These are phyloP conservation scores for Cyclotella atomus DNA, from an alignment of 108 stramenopile genomes.

Conservation along the genomic window DNA sequence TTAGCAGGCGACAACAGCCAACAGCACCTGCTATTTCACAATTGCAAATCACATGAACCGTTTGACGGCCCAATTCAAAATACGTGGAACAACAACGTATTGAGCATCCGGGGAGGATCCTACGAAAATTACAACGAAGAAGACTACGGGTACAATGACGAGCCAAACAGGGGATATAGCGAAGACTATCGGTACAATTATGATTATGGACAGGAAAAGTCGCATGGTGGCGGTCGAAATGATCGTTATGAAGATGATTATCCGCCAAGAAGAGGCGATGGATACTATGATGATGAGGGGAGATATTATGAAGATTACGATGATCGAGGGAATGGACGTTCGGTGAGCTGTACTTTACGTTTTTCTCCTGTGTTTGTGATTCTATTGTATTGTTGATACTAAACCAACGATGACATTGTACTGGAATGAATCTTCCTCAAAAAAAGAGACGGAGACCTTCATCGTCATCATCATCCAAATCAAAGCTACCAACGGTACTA, in stretches of 20 bases:
- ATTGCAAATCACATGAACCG: background rate
- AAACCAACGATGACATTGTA: too few species aligned
- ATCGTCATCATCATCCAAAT: background rate
- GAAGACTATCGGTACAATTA: slow-evolving; percentile 15
- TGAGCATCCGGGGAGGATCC: slow-evolving; percentile 28
- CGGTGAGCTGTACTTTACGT: background rate
- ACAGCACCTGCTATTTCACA: too few species aligned
- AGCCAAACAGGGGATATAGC: background rate
- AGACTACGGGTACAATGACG: slow-evolving; percentile 21
- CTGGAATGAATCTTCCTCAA: too few species aligned
- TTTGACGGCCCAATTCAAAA: too few species aligned
- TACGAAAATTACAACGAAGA: slow-evolving; percentile 24
- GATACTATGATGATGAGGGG: slow-evolving; percentile 52
- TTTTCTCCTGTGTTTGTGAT: too few species aligned
- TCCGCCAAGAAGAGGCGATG: slow-evolving; percentile 12
- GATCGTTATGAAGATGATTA: slow-evolving; percentile 37
- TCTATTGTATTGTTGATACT: too few species aligned
- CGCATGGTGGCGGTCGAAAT: slow-evolving; percentile 5
- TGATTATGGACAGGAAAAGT: slow-evolving; percentile 4
- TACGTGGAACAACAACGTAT: too few species aligned
- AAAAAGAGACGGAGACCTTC: too few species aligned
- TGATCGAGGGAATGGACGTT: slow-evolving; percentile 2
- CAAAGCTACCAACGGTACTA: slow-evolving; percentile 20
- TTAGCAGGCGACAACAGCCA: too few species aligned
- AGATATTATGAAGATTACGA: slow-evolving; percentile 34